A percentile compares a stretch with the other conserved stretches of the same genome.
phyloP scores from a whole-genome alignment of 495 filamentous ascomycete genomes.

The Xylaria intraflava region DNA sequence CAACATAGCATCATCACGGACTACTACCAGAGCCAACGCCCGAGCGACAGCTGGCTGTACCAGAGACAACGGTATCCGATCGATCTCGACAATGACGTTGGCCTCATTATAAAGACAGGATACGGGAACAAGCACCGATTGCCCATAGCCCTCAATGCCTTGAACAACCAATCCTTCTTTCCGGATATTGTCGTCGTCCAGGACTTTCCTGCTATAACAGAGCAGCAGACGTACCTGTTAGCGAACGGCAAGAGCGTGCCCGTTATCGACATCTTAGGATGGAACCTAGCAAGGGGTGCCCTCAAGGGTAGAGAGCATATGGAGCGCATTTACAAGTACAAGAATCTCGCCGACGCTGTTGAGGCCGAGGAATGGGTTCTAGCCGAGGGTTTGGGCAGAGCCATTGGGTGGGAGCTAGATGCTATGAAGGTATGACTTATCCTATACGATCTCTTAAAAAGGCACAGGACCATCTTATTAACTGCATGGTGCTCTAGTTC shows the following conservation, averaged over 20 bases:
- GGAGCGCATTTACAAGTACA: constrained; percentile 32
- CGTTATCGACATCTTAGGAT: constrained; percentile 30
- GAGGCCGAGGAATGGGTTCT: constrained; percentile 28
- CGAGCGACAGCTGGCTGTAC: constrained; percentile 26
- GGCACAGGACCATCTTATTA: constrained; percentile 2
- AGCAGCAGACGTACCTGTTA: constrained; percentile 18
- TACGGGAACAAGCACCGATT: constrained; percentile 36
- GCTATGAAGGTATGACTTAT: constrained; percentile 38
- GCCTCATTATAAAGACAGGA: constrained; percentile 41
- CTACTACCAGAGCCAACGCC: constrained; percentile 23
- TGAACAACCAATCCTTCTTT: constrained; percentile 23
- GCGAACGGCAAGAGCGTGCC: constrained; percentile 22
- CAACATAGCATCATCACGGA: constrained; percentile 21
- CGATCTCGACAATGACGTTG: constrained; percentile 30
- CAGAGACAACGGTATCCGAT: constrained; percentile 24
- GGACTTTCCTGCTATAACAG: constrained; percentile 29
- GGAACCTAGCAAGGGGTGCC: constrained; percentile 22
- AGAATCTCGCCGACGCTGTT: constrained; percentile 28
- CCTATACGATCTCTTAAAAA: background rate
- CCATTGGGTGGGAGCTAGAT: constrained; percentile 43
- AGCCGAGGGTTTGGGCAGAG: constrained; percentile 26
- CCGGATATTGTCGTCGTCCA: constrained; percentile 35
- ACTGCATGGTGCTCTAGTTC: constrained; percentile 24
- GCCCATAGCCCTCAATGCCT: constrained; percentile 29
- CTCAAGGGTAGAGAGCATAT: constrained; percentile 22